Conservation (phyloP, 208 protist species). For the Trypanosoma mega region DNA sequence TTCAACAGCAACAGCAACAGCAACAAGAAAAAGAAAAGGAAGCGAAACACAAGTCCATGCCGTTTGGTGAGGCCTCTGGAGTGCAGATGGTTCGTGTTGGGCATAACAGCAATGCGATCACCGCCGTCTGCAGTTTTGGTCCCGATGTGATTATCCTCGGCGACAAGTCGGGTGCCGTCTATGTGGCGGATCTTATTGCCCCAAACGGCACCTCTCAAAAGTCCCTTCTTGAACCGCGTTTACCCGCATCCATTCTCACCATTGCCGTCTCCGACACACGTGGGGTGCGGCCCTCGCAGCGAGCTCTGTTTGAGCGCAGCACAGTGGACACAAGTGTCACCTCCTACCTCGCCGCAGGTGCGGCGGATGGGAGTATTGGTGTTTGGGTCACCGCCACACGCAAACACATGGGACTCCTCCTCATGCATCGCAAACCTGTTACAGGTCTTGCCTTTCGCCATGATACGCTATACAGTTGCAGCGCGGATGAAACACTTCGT, state of each 20-base stretch:
- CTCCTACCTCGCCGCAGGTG: constrained; percentile 81
- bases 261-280: constrained; percentile 83
- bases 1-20: constrained; percentile 24
- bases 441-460: constrained; percentile 86
- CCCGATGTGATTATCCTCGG: constrained; percentile 66
- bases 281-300: constrained; percentile 48
- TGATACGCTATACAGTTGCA: constrained; percentile 67
- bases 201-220: constrained; percentile 18
- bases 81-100: constrained; percentile 46
- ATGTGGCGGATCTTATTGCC: constrained; percentile 45
- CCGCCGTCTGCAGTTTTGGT: constrained; percentile 71
- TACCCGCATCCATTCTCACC: constrained; percentile 61
- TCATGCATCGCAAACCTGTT: constrained; percentile 80
- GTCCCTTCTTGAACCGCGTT: constrained; percentile 51
- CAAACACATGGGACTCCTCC: constrained; percentile 70
- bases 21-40: not conserved
- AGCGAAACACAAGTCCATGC: not conserved
- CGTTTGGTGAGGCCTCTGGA: not conserved
- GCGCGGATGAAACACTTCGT: constrained; percentile 78
- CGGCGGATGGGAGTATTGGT: constrained; percentile 74
- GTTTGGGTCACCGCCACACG: constrained; percentile 76
- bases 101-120: constrained; percentile 88
- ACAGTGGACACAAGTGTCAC: constrained; percentile 74
- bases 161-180: constrained; percentile 87
- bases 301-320: constrained; percentile 77